Evolutionary conservation across 352 stramenopile genomes (phyloP).

Genomic region (Globisporangium cylindrosporum): DNA sequence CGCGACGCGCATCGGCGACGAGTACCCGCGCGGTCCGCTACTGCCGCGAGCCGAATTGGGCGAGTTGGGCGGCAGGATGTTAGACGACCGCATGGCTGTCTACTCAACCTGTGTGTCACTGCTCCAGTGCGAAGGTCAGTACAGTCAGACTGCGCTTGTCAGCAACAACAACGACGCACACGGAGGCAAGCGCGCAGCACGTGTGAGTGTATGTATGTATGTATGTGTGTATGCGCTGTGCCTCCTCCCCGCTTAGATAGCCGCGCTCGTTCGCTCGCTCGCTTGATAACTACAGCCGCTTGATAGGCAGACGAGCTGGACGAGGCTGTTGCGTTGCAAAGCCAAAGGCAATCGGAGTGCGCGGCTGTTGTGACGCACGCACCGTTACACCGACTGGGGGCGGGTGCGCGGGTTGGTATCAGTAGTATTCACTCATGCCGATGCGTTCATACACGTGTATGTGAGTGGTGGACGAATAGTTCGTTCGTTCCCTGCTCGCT

Average conservation of each 20-base stretch:
- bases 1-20: constrained; percentile 8
- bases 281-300: neutral
- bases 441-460: neutral
- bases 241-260: neutral
- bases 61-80: constrained; percentile 7
- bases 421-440: no score
- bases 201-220: no score
- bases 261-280: neutral
- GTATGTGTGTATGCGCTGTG: neutral
- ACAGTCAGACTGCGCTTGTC: neutral
- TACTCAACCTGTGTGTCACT: no score
- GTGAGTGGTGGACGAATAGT: neutral
- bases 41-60: constrained; percentile 5
- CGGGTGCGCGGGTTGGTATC: no score
- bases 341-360: neutral
- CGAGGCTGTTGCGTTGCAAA: neutral
- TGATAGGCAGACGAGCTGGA: neutral
- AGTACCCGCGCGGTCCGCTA: constrained; percentile 5
- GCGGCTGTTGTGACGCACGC: neutral
- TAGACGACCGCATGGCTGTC: constrained; percentile 11
- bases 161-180: neutral
- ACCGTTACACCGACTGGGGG: neutral
- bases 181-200: no score
- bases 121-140: no score
- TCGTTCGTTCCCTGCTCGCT: neutral